A percentile compares a stretch with the other conserved stretches of the same genome.
Evolutionary conservation across 176 grass and related monocot genomes (phyloP).

Genomic region (Hordeum vulgare): MorexV3_pseudomolecules_assembly NC_058520.1:94289686-94290185

Average conservation of each 20-base stretch:
- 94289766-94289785: not conserved
- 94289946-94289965: too few relatives aligned
- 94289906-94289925: not conserved
- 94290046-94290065: too few relatives aligned
- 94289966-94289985: too few relatives aligned
- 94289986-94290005: too few relatives aligned
- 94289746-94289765: too few relatives aligned
- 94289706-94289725: conserved; percentile 20
- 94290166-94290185: too few relatives aligned
- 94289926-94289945: not conserved
- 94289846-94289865: not conserved
- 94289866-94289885: not conserved
- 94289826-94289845: not conserved
- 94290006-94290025: not conserved
- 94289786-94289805: not conserved
- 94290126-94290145: too few relatives aligned
- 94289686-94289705: not conserved
- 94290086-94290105: too few relatives aligned
- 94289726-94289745: not conserved
- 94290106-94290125: too few relatives aligned
- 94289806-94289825: not conserved
- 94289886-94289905: not conserved
- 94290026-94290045: not conserved
- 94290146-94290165: too few relatives aligned
- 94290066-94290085: too few relatives aligned